Evolutionary conservation across 1,284 basidiomycete species (phyloP).

Genomic region (Pholiota adiposa): DNA sequence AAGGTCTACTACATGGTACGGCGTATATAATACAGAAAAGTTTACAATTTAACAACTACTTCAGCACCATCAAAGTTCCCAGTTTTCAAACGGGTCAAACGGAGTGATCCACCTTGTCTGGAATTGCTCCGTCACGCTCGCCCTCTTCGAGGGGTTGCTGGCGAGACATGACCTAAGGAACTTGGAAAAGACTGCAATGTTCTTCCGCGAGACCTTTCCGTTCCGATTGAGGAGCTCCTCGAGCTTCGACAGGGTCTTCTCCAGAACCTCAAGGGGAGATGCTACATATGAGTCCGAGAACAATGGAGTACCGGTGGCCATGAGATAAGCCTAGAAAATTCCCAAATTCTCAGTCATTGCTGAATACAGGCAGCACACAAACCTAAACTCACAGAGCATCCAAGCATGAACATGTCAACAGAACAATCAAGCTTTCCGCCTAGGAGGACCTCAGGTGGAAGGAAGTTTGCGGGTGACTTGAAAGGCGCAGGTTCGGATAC

Average conservation of each 20-base stretch:
- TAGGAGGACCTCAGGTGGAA: constrained; percentile 4
- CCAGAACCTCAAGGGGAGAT: background rate
- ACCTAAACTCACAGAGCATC: constrained; percentile 5
- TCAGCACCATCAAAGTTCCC: too few relatives aligned
- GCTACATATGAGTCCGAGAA: background rate
- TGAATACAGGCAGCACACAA: background rate
- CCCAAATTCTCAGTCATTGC: too few relatives aligned
- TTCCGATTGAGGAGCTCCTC: background rate
- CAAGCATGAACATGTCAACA: constrained; percentile 2
- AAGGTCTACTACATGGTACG: too few relatives aligned
- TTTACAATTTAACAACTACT: too few relatives aligned
- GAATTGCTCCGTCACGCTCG: background rate
- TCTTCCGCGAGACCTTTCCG: background rate
- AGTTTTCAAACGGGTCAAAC: too few relatives aligned
- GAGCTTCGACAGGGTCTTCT: background rate
- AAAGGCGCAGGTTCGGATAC: background rate
- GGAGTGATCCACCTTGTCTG: background rate
- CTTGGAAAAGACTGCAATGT: background rate
- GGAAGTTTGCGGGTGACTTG: constrained; percentile 2
- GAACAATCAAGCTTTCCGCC: background rate
- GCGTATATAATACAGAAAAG: too few relatives aligned
- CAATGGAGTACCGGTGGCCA: background rate
- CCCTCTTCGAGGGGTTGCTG: background rate
- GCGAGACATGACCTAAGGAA: background rate
- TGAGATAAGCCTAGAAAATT: background rate